Conservation (phyloP, 305 asterid species). For the Rubia peregrina region DNA sequence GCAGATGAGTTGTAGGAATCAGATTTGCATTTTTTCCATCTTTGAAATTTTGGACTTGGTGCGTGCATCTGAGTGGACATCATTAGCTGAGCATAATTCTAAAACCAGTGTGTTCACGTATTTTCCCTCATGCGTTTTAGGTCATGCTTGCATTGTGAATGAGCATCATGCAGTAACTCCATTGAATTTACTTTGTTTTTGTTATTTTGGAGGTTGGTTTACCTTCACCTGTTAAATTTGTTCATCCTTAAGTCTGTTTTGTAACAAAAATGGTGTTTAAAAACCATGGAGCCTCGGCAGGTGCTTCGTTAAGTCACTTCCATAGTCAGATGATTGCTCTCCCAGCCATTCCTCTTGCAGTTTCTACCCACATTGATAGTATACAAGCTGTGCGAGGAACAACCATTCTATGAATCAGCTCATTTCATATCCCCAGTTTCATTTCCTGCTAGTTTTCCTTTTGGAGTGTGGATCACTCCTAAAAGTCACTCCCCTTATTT, state of each 20-base stretch:
- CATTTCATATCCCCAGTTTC: conserved; percentile 71
- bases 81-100: too few relatives aligned
- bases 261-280: conserved; percentile 54
- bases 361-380: conserved; percentile 48
- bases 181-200: neutral
- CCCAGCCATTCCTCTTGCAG: conserved; percentile 69
- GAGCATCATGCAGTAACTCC: too few relatives aligned
- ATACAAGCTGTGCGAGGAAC: conserved; percentile 61
- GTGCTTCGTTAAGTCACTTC: conserved; percentile 95
- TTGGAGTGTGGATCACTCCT: conserved; percentile 87
- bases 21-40: too few relatives aligned
- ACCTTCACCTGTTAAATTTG: neutral
- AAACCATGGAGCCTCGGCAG: conserved; percentile 92
- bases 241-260: neutral
- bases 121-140: too few relatives aligned
- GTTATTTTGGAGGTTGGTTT: neutral
- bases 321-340: conserved; percentile 93
- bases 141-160: too few relatives aligned
- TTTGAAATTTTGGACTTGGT: too few relatives aligned
- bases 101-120: too few relatives aligned
- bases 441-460: conserved; percentile 69
- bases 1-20: too few relatives aligned
- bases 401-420: conserved; percentile 39
- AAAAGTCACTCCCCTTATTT: conserved; percentile 69
- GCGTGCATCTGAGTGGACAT: too few relatives aligned